phyloP scores from a whole-genome alignment of 352 stramenopile genomes.

The Phytophthora cactorum region DNA sequence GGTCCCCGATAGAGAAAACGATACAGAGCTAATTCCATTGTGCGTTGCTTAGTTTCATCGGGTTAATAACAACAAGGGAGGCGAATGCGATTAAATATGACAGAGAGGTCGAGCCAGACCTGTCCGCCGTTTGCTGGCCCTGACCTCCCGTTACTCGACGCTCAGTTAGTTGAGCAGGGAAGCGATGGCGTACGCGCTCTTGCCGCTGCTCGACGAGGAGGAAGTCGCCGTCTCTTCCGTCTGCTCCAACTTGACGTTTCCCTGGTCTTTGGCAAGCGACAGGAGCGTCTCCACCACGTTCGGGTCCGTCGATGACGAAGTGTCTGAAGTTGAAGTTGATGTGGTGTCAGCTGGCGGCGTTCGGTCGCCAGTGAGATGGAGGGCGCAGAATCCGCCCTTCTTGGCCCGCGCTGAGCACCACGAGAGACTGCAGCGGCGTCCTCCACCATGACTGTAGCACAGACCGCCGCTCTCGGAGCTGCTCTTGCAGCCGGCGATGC shows the following conservation, averaged over 20 bases:
- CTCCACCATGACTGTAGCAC: conserved; percentile 81
- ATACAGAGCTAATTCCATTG: conserved; percentile 18
- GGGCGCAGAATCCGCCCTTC: conserved; percentile 73
- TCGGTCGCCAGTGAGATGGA: conserved; percentile 53
- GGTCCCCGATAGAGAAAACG: background rate
- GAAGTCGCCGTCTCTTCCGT: conserved; percentile 8
- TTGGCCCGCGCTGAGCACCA: conserved; percentile 80
- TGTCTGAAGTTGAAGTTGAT: conserved; percentile 11
- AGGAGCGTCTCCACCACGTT: conserved; percentile 73
- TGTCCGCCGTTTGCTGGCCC: conserved; percentile 1
- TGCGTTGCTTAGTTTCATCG: conserved; percentile 11
- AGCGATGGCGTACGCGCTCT: conserved; percentile 52
- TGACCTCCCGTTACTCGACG: conserved; percentile 13
- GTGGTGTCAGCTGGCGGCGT: conserved; percentile 19
- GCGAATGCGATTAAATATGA: conserved; percentile 41
- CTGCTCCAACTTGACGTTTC: conserved; percentile 7
- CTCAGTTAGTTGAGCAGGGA: conserved; percentile 57
- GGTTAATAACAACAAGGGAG: conserved; percentile 24
- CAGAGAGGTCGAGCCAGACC: conserved; percentile 9
- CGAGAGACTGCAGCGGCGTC: conserved; percentile 65
- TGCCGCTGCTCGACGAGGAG: conserved; percentile 7
- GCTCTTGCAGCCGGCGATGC: conserved; percentile 72
- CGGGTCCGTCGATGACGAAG: conserved; percentile 20
- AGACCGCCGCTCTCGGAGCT: conserved; percentile 74
- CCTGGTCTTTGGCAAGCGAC: conserved; percentile 56